Percentiles rank a stretch among this genome's conserved stretches.
Conservation (phyloP, 768 basidiomycete species). For the Sarcomyxa edulis region DNA sequence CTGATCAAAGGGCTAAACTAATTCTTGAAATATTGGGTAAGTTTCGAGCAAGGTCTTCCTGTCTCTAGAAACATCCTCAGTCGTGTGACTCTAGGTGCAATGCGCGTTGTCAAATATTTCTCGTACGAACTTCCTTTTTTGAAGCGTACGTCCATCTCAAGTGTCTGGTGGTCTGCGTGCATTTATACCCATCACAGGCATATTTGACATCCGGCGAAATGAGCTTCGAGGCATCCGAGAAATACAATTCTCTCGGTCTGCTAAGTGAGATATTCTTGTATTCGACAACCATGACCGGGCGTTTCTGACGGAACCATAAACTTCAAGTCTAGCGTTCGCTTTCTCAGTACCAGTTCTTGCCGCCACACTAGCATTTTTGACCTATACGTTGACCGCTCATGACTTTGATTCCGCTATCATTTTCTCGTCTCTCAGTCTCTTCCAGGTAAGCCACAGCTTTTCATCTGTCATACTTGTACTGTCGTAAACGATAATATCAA, state of each 20-base stretch:
- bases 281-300: no score
- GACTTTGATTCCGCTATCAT: slow-evolving; percentile 62
- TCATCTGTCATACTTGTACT: background rate
- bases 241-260: slow-evolving; percentile 60
- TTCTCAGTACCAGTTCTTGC: slow-evolving; percentile 60
- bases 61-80: background rate
- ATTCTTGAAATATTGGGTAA: slow-evolving; percentile 60
- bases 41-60: slow-evolving; percentile 5
- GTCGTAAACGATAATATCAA: no score
- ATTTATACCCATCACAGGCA: slow-evolving; percentile 29
- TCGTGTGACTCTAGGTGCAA: slow-evolving; percentile 33
- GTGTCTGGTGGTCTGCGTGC: background rate
- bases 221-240: slow-evolving; percentile 52
- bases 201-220: slow-evolving; percentile 43
- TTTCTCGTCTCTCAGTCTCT: slow-evolving; percentile 60
- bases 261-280: slow-evolving; percentile 46
- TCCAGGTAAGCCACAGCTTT: slow-evolving; percentile 35
- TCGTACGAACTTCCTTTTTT: slow-evolving; percentile 68
- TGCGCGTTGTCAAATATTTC: slow-evolving; percentile 77
- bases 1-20: slow-evolving; percentile 57
- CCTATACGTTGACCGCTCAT: slow-evolving; percentile 51
- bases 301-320: no score
- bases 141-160: slow-evolving; percentile 35
- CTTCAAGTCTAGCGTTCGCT: slow-evolving; percentile 35
- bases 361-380: slow-evolving; percentile 61